These are phyloP conservation scores for Seminavis robusta DNA, from an alignment of 108 stramenopile genomes.

Conservation along the genomic window DNA sequence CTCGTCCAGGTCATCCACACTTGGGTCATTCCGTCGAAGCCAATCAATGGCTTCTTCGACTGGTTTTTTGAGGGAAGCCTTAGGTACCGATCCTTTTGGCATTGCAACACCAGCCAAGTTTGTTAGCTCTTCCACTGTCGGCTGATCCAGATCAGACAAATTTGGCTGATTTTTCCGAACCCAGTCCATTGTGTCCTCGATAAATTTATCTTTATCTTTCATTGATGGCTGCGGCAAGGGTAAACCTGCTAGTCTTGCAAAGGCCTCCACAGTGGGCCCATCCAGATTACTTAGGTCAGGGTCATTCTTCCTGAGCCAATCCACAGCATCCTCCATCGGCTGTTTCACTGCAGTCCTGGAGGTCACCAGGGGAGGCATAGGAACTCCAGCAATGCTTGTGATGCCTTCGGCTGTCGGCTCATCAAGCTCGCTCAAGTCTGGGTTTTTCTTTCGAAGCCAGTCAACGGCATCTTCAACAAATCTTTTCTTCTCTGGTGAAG, in stretches of 20 bases:
- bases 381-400: slow-evolving; percentile 8
- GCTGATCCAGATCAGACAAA: background rate
- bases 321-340: slow-evolving; percentile 8
- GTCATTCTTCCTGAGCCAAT: slow-evolving; percentile 22
- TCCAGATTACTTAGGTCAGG: background rate
- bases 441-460: slow-evolving; percentile 9
- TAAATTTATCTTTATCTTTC: background rate
- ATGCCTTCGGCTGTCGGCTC: slow-evolving; percentile 2
- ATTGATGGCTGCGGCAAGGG: background rate
- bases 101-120: background rate
- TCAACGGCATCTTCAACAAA: slow-evolving; percentile 5
- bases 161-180: slow-evolving; percentile 3
- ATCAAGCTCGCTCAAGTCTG: slow-evolving; percentile 3
- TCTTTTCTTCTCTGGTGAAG: slow-evolving; percentile 2
- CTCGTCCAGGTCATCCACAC: background rate
- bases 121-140: background rate
- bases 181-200: slow-evolving; percentile 15
- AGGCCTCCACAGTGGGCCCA: slow-evolving; percentile 5
- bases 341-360: background rate
- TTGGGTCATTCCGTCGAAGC: slow-evolving; percentile 11
- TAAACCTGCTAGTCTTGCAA: background rate
- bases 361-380: background rate
- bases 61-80: background rate
- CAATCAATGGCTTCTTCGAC: slow-evolving; percentile 29
- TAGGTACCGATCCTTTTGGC: background rate